Base-by-base conservation (phyloP, 1,284 basidiomycete species). In the Microbotryum scabiosae region DNA sequence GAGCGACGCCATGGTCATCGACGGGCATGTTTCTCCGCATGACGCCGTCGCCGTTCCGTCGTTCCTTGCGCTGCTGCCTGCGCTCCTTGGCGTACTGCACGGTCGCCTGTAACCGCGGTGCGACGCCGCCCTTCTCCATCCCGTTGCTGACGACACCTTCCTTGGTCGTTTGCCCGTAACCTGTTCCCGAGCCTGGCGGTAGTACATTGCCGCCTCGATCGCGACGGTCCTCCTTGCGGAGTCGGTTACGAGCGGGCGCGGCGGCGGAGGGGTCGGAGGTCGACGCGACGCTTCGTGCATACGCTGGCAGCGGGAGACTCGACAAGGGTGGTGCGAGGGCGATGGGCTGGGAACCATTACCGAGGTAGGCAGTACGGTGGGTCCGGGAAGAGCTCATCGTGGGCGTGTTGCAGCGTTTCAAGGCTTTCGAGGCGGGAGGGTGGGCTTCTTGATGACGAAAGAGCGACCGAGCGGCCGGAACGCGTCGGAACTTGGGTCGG, bases 1-100 rank as follows among this genome's bases (percentile, higher is more conserved):
- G 67, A 1, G 62, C 60, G 20, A 62, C 54, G 44, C 67, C 67
- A 6, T 66, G 58, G 12, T 60, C 57, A 41, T 68, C 67, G 25
- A 64, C 60, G 36, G 54, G 25, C 21, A 63, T 55, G 47, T 63
- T 65, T 18, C 60, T 50, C 47, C 51, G 54, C 28, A 45, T 23
- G 3, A 65, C 55, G 56, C 61, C 64, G 48, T 62, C 64, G 36
- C 58, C 58, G 30, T 60, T 26, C 10, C 61, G 48, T 44, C 56
- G 50, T 30, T 49, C 55, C 47, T 60, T 41, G 20, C 60, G 56
- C 28, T 60, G 44, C 44, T 61, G 53, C 47, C 66, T 55, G 12
- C 64, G 52, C 32, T 65, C 61, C 58, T 65, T 63, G 26, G 56
- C 59, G 30, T 62, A 51, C 54, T 59, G 61, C 56, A 62, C 56